Conservation (phyloP, 2,329 filamentous ascomycete genomes). For the Cladosporium sp. region DNA sequence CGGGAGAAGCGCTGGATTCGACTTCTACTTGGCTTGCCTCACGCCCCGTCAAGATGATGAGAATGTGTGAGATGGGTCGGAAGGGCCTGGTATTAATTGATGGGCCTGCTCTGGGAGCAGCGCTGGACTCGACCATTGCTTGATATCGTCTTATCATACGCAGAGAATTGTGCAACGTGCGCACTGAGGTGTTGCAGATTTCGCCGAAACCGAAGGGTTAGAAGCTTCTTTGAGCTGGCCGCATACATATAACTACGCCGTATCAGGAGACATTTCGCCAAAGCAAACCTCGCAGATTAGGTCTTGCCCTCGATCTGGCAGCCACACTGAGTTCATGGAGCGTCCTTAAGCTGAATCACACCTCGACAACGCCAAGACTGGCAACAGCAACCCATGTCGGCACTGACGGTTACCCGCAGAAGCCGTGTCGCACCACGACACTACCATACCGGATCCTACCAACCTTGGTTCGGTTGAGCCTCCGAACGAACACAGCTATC, state of each 20-base stretch:
- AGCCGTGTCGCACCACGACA: background rate
- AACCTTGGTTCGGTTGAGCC: conserved; percentile 13
- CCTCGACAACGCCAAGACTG: conserved; percentile 4
- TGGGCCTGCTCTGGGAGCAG: too few relatives aligned
- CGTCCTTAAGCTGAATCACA: background rate
- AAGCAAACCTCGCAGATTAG: background rate
- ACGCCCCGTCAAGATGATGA: too few relatives aligned
- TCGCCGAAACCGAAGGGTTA: background rate
- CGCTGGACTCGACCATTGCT: background rate
- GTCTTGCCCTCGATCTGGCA: background rate
- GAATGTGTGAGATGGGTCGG: too few relatives aligned
- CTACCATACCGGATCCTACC: background rate
- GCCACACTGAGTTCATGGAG: background rate
- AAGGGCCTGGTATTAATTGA: too few relatives aligned
- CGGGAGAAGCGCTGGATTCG: background rate
- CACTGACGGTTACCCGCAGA: conserved; percentile 10
- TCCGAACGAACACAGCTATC: conserved; percentile 3
- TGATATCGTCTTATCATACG: background rate
- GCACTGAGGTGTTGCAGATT: background rate
- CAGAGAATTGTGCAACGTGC: background rate
- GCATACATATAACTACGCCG: background rate
- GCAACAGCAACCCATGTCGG: background rate
- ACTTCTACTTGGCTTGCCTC: background rate
- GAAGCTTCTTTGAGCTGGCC: background rate
- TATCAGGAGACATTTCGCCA: background rate